These are phyloP conservation scores for Tetrahymena borealis DNA, from an alignment of 73 alveolate genomes.

Conservation along the genomic window DNA sequence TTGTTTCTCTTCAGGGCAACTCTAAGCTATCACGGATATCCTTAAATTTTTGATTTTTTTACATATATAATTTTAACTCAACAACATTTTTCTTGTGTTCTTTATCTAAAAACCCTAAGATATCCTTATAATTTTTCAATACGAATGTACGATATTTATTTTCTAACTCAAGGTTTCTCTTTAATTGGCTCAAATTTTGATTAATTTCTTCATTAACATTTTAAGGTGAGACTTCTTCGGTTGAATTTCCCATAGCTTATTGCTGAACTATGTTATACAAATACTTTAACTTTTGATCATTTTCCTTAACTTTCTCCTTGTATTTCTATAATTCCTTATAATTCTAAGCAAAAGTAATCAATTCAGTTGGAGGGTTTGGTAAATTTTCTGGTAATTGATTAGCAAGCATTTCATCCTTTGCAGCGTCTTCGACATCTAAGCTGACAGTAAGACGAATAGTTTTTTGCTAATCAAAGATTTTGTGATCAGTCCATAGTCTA, in stretches of 20 bases:
- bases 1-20: neutral
- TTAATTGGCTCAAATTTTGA: neutral
- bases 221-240: neutral
- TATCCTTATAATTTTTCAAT: neutral
- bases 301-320: neutral
- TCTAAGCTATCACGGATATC: neutral
- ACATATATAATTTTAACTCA: neutral
- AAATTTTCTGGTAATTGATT: neutral
- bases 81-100: neutral
- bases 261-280: neutral
- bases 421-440: neutral
- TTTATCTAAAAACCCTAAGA: neutral
- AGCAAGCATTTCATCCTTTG: neutral
- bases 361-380: neutral
- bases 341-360: neutral
- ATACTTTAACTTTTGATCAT: neutral
- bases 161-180: neutral
- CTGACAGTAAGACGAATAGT: neutral
- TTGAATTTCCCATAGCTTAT: neutral
- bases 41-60: neutral
- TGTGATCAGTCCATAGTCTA: neutral
- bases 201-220: neutral
- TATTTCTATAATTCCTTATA: neutral
- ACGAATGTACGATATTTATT: neutral
- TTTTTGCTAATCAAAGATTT: neutral